phyloP scores from a whole-genome alignment of 257 asterid genomes.

The Solanum dulcamara region DNA sequence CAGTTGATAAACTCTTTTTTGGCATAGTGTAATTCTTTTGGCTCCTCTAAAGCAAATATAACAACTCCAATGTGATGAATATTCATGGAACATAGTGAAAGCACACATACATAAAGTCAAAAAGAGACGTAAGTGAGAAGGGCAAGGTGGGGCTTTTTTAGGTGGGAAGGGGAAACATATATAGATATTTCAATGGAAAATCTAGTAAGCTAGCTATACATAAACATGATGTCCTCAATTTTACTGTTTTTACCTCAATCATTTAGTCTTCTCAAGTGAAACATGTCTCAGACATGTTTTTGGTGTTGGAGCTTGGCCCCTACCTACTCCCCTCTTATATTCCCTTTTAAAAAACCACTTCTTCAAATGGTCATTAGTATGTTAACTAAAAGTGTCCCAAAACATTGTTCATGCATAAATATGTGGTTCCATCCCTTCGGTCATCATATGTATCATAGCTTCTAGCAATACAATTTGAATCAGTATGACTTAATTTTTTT shows the following conservation, averaged over 20 bases:
- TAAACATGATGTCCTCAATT: conserved; percentile 5
- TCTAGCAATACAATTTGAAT: neutral
- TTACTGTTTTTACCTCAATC: neutral
- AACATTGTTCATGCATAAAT: neutral
- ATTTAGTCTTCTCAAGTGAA: conserved; percentile 3
- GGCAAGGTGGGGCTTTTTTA: neutral
- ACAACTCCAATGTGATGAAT: conserved; percentile 4
- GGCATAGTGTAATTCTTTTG: neutral
- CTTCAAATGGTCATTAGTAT: conserved; percentile 17
- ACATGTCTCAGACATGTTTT: conserved; percentile 75
- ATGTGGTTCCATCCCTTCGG: neutral
- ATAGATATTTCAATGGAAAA: neutral
- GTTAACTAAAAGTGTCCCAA: conserved; percentile 32
- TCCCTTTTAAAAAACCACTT: conserved; percentile 12
- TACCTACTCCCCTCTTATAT: neutral
- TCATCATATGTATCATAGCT: neutral
- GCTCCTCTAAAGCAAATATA: neutral
- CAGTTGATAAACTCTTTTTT: neutral
- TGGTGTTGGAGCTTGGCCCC: conserved; percentile 26
- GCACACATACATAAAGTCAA: conserved; percentile 18
- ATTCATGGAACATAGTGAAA: conserved; percentile 17
- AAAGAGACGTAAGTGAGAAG: neutral
- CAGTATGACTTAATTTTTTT: neutral
- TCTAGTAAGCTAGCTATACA: neutral
- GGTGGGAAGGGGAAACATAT: neutral